A percentile compares a stretch with the other conserved stretches of the same genome.
phyloP scores from a whole-genome alignment of 441 rosid genomes.

The Omphalea diandra region DNA sequence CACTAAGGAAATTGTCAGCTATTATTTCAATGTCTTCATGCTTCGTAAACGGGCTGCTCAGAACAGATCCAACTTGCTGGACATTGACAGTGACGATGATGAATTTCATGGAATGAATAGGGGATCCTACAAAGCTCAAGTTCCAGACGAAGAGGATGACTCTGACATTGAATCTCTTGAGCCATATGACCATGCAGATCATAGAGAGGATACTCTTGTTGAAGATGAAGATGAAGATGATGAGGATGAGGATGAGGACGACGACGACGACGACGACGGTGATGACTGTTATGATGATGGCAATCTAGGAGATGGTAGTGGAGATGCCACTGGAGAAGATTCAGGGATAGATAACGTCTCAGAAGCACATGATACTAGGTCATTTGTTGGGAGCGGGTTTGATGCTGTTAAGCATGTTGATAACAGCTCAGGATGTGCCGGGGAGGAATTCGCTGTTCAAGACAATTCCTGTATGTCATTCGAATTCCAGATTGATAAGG shows the following conservation, averaged over 20 bases:
- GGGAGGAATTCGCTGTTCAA: conserved; percentile 27
- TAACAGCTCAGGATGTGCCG: conserved; percentile 21
- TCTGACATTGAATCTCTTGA: conserved; percentile 38
- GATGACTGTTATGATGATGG: conserved; percentile 32
- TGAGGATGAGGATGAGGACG: no score
- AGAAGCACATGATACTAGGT: conserved; percentile 13
- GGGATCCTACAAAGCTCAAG: conserved; percentile 27
- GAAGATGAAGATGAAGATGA: conserved; percentile 35
- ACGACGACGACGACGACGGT: conserved; percentile 22
- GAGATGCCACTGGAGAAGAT: conserved; percentile 32
- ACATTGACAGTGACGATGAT: conserved; percentile 65
- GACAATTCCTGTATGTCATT: conserved; percentile 62
- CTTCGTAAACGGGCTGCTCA: conserved; percentile 47
- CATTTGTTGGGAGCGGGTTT: conserved; percentile 21
- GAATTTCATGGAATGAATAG: conserved; percentile 30
- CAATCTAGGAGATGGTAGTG: conserved; percentile 30
- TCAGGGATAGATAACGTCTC: conserved; percentile 29
- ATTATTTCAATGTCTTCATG: conserved; percentile 57
- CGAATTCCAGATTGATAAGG: conserved; percentile 39
- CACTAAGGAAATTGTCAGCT: conserved; percentile 45
- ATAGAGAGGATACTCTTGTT: conserved; percentile 22
- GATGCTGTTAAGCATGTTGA: conserved; percentile 30
- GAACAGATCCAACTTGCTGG: conserved; percentile 46
- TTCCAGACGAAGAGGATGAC: conserved; percentile 33
- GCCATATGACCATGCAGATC: conserved; percentile 28